Conservation (phyloP, 495 filamentous ascomycete genomes). For the Paragyromitra xinjiangensis region DNA sequence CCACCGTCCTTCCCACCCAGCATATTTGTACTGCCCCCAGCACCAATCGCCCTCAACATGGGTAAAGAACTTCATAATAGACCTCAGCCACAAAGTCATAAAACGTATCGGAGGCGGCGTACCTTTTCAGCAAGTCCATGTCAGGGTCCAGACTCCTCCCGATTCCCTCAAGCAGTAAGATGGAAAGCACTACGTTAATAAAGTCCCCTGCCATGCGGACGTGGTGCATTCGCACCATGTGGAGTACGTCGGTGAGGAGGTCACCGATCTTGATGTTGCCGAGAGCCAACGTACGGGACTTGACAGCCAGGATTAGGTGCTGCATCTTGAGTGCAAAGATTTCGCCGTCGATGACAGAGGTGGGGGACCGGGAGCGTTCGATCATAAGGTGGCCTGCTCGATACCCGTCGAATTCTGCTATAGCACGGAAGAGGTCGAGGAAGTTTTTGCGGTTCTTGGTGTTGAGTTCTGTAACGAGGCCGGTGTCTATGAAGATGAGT, state of each 20-base stretch:
- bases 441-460: constrained; percentile 87
- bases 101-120: constrained; percentile 49
- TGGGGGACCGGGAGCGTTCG: constrained; percentile 88
- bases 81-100: constrained; percentile 76
- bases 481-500: constrained; percentile 96
- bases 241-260: constrained; percentile 85
- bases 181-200: constrained; percentile 96
- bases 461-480: constrained; percentile 94
- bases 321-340: constrained; percentile 97
- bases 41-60: constrained; percentile 86
- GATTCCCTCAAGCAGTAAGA: constrained; percentile 92
- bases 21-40: constrained; percentile 74
- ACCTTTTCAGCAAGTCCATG: constrained; percentile 86
- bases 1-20: constrained; percentile 64
- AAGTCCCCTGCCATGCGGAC: constrained; percentile 97
- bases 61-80: constrained; percentile 75
- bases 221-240: constrained; percentile 92
- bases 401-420: constrained; percentile 97
- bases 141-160: constrained; percentile 85
- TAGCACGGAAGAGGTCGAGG: constrained; percentile 91
- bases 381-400: constrained; percentile 96
- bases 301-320: constrained; percentile 88
- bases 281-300: constrained; percentile 86
- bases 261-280: constrained; percentile 98
- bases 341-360: constrained; percentile 84